Conservation (phyloP, 805 yeast species). For the Lachancea mirantina region DNA sequence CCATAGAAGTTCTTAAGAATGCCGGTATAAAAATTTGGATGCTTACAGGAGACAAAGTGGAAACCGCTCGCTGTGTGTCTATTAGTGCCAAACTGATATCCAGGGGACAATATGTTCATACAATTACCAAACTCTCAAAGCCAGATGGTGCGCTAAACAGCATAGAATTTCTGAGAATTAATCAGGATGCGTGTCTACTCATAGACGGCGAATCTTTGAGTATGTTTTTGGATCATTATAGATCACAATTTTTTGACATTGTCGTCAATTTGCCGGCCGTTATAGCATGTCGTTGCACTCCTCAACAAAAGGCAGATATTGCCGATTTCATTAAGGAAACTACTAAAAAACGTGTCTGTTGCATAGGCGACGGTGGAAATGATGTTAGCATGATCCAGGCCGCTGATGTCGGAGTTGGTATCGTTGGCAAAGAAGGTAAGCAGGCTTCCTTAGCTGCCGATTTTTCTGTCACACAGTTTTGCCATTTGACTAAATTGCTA, state of each 20-base stretch:
- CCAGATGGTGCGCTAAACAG: slow-evolving; percentile 65
- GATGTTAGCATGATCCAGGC: slow-evolving; percentile 98
- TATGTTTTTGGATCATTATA: slow-evolving; percentile 53
- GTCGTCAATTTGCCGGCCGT: slow-evolving; percentile 84
- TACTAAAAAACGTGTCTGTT: slow-evolving; percentile 88
- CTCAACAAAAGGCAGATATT: slow-evolving; percentile 97
- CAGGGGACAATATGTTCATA: slow-evolving; percentile 89
- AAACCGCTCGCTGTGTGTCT: slow-evolving; percentile 95
- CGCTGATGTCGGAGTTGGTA: slow-evolving; percentile 98
- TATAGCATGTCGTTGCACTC: slow-evolving; percentile 97
- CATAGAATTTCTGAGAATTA: slow-evolving; percentile 61
- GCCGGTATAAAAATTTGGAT: slow-evolving; percentile 99
- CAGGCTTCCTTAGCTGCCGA: slow-evolving; percentile 98
- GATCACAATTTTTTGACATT: slow-evolving; percentile 66
- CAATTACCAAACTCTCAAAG: slow-evolving; percentile 56
- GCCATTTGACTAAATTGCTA: slow-evolving; percentile 74
- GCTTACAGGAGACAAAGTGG: slow-evolving; percentile 98
- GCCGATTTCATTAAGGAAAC: slow-evolving; percentile 69
- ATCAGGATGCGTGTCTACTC: slow-evolving; percentile 54
- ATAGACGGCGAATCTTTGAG: slow-evolving; percentile 92
- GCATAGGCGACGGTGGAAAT: slow-evolving; percentile 99
- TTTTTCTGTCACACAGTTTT: slow-evolving; percentile 87
- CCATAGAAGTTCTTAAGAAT: slow-evolving; percentile 85
- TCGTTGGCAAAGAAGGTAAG: slow-evolving; percentile 96
- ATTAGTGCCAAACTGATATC: slow-evolving; percentile 90